These are phyloP conservation scores for Tulasnella sp. DNA, from an alignment of 768 basidiomycete genomes.

Conservation along the genomic window DNA sequence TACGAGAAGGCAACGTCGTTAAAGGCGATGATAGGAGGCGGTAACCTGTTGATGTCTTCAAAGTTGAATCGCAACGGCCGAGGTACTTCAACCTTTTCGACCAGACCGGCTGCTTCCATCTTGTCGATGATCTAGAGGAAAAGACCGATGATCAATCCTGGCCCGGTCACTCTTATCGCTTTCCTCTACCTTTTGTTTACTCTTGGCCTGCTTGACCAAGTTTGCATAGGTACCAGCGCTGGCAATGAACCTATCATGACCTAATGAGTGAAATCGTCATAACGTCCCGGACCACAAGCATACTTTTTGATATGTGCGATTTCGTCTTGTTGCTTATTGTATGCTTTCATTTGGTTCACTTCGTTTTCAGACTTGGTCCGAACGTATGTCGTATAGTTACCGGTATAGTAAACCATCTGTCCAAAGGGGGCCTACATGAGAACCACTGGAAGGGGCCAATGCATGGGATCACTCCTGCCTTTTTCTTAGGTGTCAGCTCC, in stretches of 20 bases:
- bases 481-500: conserved; percentile 88
- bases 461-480: conserved; percentile 25
- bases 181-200: conserved; percentile 69
- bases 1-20: conserved; percentile 91
- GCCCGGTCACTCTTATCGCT: neutral
- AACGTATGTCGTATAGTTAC: conserved; percentile 96
- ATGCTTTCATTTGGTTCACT: conserved; percentile 99
- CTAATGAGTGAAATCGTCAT: neutral
- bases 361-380: conserved; percentile 95
- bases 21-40: conserved; percentile 96
- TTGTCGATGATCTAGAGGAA: conserved; percentile 77
- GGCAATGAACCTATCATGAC: conserved; percentile 68
- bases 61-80: conserved; percentile 85
- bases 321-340: conserved; percentile 96
- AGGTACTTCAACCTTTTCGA: conserved; percentile 75
- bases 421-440: neutral
- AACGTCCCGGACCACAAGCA: conserved; percentile 21
- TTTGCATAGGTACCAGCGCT: conserved; percentile 99
- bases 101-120: conserved; percentile 97
- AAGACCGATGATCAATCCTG: neutral
- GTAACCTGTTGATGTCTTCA: conserved; percentile 84
- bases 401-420: conserved; percentile 75
- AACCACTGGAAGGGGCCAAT: neutral
- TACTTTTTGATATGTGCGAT: conserved; percentile 97
- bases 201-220: conserved; percentile 96